These are phyloP conservation scores for Nemania sp. DNA, from an alignment of 2,329 filamentous ascomycete species.

Conservation along the genomic window DNA sequence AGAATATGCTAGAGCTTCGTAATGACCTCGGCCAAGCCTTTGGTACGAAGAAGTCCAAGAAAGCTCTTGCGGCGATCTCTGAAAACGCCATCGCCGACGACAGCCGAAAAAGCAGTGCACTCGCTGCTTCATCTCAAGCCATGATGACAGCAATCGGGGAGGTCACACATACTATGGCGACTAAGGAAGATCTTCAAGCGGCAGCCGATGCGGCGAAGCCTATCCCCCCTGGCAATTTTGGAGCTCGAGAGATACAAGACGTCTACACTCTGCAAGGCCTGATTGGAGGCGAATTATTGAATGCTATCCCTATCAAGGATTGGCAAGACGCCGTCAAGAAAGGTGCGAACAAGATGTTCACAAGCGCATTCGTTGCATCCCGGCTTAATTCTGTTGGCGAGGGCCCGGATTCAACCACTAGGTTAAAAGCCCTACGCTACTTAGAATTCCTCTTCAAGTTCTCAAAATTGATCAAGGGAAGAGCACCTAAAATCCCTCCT, in stretches of 20 bases:
- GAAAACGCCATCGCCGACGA: constrained; percentile 74
- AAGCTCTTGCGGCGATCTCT: constrained; percentile 69
- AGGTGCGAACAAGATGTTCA: constrained; percentile 66
- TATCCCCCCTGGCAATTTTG: constrained; percentile 75
- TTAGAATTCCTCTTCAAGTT: constrained; percentile 69
- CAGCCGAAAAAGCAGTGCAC: constrained; percentile 58
- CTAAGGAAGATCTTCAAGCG: constrained; percentile 73
- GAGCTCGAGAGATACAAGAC: constrained; percentile 75
- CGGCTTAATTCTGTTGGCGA: constrained; percentile 68
- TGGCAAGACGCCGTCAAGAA: constrained; percentile 77
- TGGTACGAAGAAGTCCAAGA: constrained; percentile 87
- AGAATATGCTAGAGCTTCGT: constrained; percentile 71
- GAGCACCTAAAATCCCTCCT: constrained; percentile 66
- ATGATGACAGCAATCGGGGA: constrained; percentile 74
- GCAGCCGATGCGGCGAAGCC: constrained; percentile 77
- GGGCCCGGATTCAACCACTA: constrained; percentile 64
- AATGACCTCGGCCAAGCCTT: constrained; percentile 81
- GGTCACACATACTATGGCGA: constrained; percentile 73
- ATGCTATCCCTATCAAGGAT: constrained; percentile 75
- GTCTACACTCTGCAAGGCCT: constrained; percentile 77
- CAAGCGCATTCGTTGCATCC: constrained; percentile 73
- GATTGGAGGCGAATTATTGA: constrained; percentile 75
- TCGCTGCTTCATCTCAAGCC: constrained; percentile 67
- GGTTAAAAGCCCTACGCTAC: constrained; percentile 71
- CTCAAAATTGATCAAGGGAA: constrained; percentile 60